These are phyloP conservation scores for Kwoniella sp. DNA, from an alignment of 768 basidiomycete genomes.

Conservation along the genomic window DNA sequence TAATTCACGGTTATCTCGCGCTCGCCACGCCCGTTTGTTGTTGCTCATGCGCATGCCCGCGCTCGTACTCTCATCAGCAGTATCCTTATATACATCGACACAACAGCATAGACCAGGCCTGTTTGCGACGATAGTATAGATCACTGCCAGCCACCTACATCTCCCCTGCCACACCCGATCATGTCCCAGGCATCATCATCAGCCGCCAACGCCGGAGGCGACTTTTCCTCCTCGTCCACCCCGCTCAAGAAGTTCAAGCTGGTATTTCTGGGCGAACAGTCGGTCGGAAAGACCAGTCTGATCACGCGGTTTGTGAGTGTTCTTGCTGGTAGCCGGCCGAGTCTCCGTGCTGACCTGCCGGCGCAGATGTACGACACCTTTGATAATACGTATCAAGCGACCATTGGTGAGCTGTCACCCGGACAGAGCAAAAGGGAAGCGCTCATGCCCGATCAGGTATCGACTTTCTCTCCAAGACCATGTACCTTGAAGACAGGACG, in stretches of 20 bases:
- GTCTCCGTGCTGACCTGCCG: neutral
- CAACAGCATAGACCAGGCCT: too few relatives aligned
- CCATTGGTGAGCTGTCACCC: constrained; percentile 40
- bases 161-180: neutral
- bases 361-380: constrained; percentile 96
- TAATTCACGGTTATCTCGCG: too few relatives aligned
- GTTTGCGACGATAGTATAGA: neutral
- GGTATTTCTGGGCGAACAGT: constrained; percentile 91
- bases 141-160: neutral
- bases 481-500: constrained; percentile 98
- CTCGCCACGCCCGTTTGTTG: too few relatives aligned
- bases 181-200: too few relatives aligned
- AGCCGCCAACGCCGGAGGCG: too few relatives aligned
- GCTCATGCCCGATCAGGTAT: constrained; percentile 55
- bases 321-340: neutral
- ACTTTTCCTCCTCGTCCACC: constrained; percentile 29
- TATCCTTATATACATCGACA: too few relatives aligned
- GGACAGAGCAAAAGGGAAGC: neutral
- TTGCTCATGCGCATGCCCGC: too few relatives aligned
- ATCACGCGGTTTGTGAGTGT: constrained; percentile 72
- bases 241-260: constrained; percentile 83
- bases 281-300: constrained; percentile 96
- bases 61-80: too few relatives aligned
- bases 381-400: constrained; percentile 83
- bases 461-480: constrained; percentile 98